Percentiles rank a stretch among this genome's conserved stretches.
Evolutionary conservation across 73 alveolate genomes (phyloP).

Genomic region (Paramecium caudatum): DNA sequence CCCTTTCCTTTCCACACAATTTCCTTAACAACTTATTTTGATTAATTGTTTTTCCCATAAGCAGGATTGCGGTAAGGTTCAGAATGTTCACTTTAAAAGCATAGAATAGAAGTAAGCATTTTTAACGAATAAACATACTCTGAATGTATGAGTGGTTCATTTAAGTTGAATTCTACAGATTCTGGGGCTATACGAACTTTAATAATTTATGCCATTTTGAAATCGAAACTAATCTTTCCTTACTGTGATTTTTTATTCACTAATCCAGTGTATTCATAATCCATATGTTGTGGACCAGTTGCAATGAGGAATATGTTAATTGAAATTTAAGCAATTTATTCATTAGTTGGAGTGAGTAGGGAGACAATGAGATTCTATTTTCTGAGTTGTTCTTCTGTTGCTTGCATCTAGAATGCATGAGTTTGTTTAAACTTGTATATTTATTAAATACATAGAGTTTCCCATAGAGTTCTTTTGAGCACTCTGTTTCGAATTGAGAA

Average conservation of each 20-base stretch:
- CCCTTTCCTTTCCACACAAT: background rate
- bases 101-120: conserved; percentile 15
- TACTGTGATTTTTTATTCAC: background rate
- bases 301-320: conserved; percentile 29
- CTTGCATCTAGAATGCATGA: background rate
- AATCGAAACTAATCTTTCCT: conserved; percentile 63
- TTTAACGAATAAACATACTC: conserved; percentile 30
- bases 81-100: conserved; percentile 54
- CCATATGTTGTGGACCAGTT: conserved; percentile 58
- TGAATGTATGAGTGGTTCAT: background rate
- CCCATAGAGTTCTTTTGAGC: conserved; percentile 53
- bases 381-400: conserved; percentile 18
- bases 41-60: background rate
- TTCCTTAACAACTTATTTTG: background rate
- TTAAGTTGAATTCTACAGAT: conserved; percentile 27
- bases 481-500: conserved; percentile 19
- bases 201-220: conserved; percentile 52
- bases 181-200: conserved; percentile 1
- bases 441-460: conserved; percentile 38
- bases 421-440: conserved; percentile 15
- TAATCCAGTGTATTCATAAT: conserved; percentile 23
- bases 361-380: background rate
- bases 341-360: background rate
- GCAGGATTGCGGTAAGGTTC: conserved; percentile 8
- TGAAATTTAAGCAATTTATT: background rate